Base-by-base conservation (phyloP, 2,329 filamentous ascomycete genomes). In the Endothia cerciana region DNA sequence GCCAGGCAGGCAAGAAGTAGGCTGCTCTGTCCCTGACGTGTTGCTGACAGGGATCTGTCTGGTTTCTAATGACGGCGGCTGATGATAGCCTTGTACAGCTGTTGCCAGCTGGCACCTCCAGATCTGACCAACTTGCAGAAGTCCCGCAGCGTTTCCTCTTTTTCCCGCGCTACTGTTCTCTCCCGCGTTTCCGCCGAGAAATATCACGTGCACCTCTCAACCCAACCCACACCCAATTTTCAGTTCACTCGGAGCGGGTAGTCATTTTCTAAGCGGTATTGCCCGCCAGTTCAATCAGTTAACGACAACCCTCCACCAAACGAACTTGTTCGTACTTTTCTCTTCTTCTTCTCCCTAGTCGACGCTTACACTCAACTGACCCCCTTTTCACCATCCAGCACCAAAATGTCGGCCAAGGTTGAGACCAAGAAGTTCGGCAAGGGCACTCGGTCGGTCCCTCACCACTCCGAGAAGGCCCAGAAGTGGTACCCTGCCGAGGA, bases 401-500 rank as follows among this genome's bases (percentile, higher is more conserved):
- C 81, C 51, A 66, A 63, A 74, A 92, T 92, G 90, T 91, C 90
- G 85, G 83, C 84, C 76, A 89, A 91, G 88, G 85, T 86, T 81
- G 83, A 81, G 77, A 92, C 90, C 79, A 97, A 97, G 92, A 94
- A 91, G 88, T 97, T 97, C 88, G 93, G 93, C 86, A 95, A 95
- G 89, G 92, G 92, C 85, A 91, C 92, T 86, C 90, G 94, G 86
- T 88, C 91, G 83, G 90, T 97, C 82, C 93, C 92, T 82, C 89
- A 91, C 83, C 82, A 87, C 83, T 86, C 87, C 80, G 89, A 97
- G 84, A 97, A 96, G 92, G 94, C 94, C 78, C 89, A 92, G 88
- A 98, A 97, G 87, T 99, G 94, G 93, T 99, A 99, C 87, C 92
- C 93, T 82, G 92, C 93, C 80, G 91, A 96, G 83, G 94, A 97